Percentiles rank a stretch among this genome's conserved stretches.
Conservation (phyloP, 2,329 filamentous ascomycete species). For the Trichoderma sp. region DNA sequence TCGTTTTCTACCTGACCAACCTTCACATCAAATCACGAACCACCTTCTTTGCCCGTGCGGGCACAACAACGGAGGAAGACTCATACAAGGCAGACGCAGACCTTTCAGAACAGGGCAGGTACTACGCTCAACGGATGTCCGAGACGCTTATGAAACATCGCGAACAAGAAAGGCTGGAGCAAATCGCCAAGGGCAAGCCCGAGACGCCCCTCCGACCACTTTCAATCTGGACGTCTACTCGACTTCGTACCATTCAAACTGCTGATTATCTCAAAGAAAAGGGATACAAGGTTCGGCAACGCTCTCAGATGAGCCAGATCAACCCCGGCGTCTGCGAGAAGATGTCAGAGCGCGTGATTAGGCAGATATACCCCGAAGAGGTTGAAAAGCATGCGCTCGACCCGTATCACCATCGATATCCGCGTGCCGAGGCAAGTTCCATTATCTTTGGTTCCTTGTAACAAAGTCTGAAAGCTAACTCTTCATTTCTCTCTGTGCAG, state of each 20-base stretch:
- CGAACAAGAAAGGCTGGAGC: slow-evolving; percentile 70
- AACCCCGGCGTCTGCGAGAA: slow-evolving; percentile 96
- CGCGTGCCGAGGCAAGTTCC: slow-evolving; percentile 74
- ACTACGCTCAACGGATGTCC: slow-evolving; percentile 82
- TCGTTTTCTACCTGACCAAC: slow-evolving; percentile 97
- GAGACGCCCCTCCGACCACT: slow-evolving; percentile 72
- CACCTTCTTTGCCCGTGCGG: slow-evolving; percentile 89
- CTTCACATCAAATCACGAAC: slow-evolving; percentile 93
- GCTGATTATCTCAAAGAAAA: slow-evolving; percentile 73
- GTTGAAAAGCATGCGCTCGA: slow-evolving; percentile 89
- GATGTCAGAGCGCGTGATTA: slow-evolving; percentile 79
- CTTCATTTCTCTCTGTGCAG: slow-evolving; percentile 41
- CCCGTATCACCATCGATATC: slow-evolving; percentile 95
- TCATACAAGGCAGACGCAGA: slow-evolving; percentile 89
- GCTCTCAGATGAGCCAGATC: slow-evolving; percentile 94
- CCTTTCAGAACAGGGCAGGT: slow-evolving; percentile 73
- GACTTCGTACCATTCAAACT: slow-evolving; percentile 86
- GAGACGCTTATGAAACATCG: slow-evolving; percentile 80
- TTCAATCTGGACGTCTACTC: slow-evolving; percentile 92
- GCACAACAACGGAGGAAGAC: slow-evolving; percentile 81
- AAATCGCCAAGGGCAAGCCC: slow-evolving; percentile 65
- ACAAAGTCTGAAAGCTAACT: slow-evolving; percentile 7
- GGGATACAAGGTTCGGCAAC: slow-evolving; percentile 83
- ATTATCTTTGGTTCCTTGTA: neutral
- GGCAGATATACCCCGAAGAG: slow-evolving; percentile 81